A percentile compares a stretch with the other conserved stretches of the same genome.
phyloP scores from a whole-genome alignment of 306 rosid genomes.

The Crataegus laevigata region DNA sequence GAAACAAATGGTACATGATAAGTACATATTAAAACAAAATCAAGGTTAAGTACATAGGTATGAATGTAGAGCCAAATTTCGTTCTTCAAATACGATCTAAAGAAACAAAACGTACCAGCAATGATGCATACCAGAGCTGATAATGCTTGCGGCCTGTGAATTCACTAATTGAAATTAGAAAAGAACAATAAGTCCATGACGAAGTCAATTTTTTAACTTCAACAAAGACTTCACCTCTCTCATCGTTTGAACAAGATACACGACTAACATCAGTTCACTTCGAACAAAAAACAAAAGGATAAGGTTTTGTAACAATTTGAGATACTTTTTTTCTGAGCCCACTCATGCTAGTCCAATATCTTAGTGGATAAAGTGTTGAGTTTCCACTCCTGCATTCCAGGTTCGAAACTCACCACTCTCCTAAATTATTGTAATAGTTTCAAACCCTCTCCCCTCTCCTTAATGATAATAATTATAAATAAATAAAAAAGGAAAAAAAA shows the following conservation, averaged over 20 bases:
- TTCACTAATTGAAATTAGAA: not conserved
- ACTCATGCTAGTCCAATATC: no score
- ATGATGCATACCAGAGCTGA: slow-evolving; percentile 35
- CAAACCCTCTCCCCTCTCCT: no score
- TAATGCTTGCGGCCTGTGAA: slow-evolving; percentile 31
- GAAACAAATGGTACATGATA: not conserved
- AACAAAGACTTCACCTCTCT: not conserved
- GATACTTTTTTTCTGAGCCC: not conserved
- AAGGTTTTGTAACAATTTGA: not conserved
- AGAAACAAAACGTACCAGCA: slow-evolving; percentile 30
- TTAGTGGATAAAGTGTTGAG: no score
- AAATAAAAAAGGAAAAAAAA: no score
- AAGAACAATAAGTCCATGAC: not conserved
- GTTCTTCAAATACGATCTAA: not conserved
- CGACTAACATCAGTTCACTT: not conserved
- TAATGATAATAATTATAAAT: no score
- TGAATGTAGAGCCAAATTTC: not conserved
- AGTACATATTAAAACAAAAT: not conserved
- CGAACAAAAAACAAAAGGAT: not conserved
- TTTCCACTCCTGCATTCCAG: no score
- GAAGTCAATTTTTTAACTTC: not conserved
- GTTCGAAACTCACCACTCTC: no score
- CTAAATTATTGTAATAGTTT: no score
- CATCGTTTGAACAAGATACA: not conserved
- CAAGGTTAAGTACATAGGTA: not conserved